phyloP scores from a whole-genome alignment of 352 stramenopile genomes.

The Phytophthora sp. region DNA sequence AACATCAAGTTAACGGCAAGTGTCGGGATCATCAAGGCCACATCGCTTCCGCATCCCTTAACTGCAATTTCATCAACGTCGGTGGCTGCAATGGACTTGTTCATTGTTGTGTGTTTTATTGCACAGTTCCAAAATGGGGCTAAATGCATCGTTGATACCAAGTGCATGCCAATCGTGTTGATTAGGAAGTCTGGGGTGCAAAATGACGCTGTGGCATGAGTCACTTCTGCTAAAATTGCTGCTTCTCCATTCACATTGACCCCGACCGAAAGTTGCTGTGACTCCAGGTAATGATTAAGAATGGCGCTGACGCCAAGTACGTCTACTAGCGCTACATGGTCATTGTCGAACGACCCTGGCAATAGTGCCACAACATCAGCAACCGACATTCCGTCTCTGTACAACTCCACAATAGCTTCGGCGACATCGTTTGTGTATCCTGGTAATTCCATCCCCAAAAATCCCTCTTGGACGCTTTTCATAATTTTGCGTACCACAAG shows the following conservation, averaged over 20 bases:
- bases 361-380: conserved; percentile 23
- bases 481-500: conserved; percentile 40
- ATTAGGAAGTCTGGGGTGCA: conserved; percentile 31
- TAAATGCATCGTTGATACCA: conserved; percentile 31
- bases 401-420: conserved; percentile 22
- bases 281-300: conserved; percentile 24
- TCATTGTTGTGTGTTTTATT: conserved; percentile 43
- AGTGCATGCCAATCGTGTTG: conserved; percentile 36
- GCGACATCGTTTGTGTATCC: conserved; percentile 26
- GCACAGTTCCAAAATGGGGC: conserved; percentile 45
- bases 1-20: conserved; percentile 45
- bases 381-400: conserved; percentile 28
- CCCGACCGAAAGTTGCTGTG: conserved; percentile 25
- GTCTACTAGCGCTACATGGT: conserved; percentile 33
- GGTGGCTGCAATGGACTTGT: conserved; percentile 17
- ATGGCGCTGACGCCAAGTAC: conserved; percentile 22
- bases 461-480: conserved; percentile 36
- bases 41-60: conserved; percentile 19
- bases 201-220: conserved; percentile 21
- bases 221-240: conserved; percentile 37
- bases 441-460: conserved; percentile 8
- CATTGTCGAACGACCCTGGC: conserved; percentile 9
- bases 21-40: conserved; percentile 18
- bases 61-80: conserved; percentile 23
- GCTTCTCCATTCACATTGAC: conserved; percentile 40